Evolutionary conservation across 2,329 filamentous ascomycete genomes (phyloP).

Genomic region (Zymoseptoria crescenta): DNA sequence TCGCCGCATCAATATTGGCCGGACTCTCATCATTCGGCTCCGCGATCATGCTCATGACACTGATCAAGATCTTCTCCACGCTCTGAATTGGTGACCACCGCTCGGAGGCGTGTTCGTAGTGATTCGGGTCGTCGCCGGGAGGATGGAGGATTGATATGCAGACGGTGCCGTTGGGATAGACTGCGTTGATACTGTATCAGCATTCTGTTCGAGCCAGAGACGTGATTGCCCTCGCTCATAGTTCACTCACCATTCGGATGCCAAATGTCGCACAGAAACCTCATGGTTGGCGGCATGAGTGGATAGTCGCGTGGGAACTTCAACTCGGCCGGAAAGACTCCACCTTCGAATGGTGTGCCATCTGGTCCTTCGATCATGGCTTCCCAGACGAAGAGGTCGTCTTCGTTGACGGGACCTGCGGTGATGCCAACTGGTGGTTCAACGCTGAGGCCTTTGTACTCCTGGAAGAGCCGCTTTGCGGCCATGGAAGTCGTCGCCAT

Average conservation of each 20-base stretch:
- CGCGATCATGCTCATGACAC: conserved; percentile 96
- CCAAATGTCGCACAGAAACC: conserved; percentile 88
- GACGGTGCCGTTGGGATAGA: conserved; percentile 84
- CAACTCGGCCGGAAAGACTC: conserved; percentile 89
- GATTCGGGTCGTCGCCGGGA: conserved; percentile 93
- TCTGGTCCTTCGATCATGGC: conserved; percentile 92
- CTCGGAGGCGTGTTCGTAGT: conserved; percentile 94
- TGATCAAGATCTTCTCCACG: conserved; percentile 94
- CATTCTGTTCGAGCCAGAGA: background rate
- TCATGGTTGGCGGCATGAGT: conserved; percentile 92
- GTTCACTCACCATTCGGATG: conserved; percentile 75
- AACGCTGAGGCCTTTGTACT: conserved; percentile 89
- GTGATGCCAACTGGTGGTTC: conserved; percentile 97
- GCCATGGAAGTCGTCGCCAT: conserved; percentile 40
- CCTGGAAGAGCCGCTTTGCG: conserved; percentile 78
- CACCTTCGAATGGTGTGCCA: conserved; percentile 91
- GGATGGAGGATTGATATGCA: conserved; percentile 98
- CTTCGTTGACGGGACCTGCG: conserved; percentile 84
- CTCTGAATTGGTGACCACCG: conserved; percentile 95
- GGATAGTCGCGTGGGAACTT: conserved; percentile 96
- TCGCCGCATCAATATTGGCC: conserved; percentile 90
- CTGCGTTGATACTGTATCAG: conserved; percentile 38
- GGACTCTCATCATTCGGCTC: conserved; percentile 96
- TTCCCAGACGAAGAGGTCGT: conserved; percentile 95
- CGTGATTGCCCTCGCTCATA: background rate